Percentiles rank a stretch among this genome's conserved stretches.
These are phyloP conservation scores for Saccharomyces hybrid DNA, from an alignment of 1,139 yeast genomes.

Conservation along the genomic window DNA sequence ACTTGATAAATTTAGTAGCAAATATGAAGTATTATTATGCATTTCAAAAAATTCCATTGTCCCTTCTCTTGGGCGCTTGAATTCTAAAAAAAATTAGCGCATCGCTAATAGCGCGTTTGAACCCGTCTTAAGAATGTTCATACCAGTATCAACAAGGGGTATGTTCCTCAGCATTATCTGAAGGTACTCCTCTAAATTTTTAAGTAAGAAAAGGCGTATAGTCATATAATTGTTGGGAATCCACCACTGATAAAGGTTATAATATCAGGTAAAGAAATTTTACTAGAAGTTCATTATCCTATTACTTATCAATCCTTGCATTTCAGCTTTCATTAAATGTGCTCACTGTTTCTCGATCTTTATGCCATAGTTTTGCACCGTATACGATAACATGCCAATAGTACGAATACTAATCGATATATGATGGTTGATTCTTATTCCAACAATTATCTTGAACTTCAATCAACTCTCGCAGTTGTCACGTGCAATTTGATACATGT, in stretches of 20 bases:
- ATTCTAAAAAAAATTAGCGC: not conserved
- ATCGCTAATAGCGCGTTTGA: not conserved
- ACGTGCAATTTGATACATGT: too few relatives aligned
- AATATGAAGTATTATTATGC: not conserved
- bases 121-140: not conserved
- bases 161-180: not conserved
- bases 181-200: not conserved
- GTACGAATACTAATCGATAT: not conserved
- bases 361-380: not conserved
- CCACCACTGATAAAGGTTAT: too few relatives aligned
- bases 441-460: not conserved
- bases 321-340: not conserved
- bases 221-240: too few relatives aligned
- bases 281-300: not conserved
- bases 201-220: too few relatives aligned
- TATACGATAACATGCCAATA: not conserved
- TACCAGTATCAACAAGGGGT: not conserved
- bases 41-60: not conserved
- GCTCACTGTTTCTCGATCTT: not conserved
- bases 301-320: not conserved
- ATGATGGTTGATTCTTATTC: not conserved
- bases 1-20: not conserved
- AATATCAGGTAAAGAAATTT: too few relatives aligned
- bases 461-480: too few relatives aligned
- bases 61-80: not conserved